phyloP scores from a whole-genome alignment of 2,329 filamentous ascomycete species.

The Venturia asperata region DNA sequence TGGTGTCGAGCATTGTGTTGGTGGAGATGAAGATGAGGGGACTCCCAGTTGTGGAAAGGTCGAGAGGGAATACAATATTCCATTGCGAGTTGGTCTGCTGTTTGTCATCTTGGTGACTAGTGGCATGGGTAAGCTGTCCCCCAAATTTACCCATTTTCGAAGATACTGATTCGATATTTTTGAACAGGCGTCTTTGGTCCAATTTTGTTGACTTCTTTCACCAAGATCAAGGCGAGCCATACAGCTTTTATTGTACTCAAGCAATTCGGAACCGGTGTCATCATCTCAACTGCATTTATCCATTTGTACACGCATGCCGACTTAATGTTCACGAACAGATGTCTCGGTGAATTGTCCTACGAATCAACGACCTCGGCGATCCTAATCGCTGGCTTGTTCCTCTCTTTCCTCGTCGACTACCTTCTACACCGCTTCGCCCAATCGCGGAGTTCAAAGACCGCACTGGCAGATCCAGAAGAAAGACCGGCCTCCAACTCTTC shows the following conservation, averaged over 20 bases:
- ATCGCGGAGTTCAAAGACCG: background rate
- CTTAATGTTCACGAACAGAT: conserved; percentile 66
- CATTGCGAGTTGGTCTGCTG: conserved; percentile 54
- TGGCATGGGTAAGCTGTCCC: background rate
- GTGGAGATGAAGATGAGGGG: conserved; percentile 39
- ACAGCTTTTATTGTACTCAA: conserved; percentile 58
- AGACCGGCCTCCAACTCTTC: conserved; percentile 53
- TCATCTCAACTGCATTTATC: conserved; percentile 64
- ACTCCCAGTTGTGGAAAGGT: conserved; percentile 40
- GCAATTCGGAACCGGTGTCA: conserved; percentile 65
- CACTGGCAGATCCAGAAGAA: background rate
- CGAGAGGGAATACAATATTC: conserved; percentile 57
- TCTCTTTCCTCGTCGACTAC: conserved; percentile 67
- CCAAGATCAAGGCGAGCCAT: conserved; percentile 43
- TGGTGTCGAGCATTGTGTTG: conserved; percentile 62
- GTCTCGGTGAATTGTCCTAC: conserved; percentile 58
- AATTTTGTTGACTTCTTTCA: conserved; percentile 54
- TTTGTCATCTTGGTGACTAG: conserved; percentile 15
- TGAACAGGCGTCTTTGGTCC: conserved; percentile 54
- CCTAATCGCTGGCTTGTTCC: conserved; percentile 65
- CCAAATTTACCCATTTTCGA: background rate
- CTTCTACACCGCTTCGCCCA: background rate
- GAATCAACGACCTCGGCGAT: conserved; percentile 64
- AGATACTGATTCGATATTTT: conserved; percentile 28
- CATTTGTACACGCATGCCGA: conserved; percentile 61